phyloP scores from a whole-genome alignment of 1,284 basidiomycete species.

The Ganoderma multipileum region DNA sequence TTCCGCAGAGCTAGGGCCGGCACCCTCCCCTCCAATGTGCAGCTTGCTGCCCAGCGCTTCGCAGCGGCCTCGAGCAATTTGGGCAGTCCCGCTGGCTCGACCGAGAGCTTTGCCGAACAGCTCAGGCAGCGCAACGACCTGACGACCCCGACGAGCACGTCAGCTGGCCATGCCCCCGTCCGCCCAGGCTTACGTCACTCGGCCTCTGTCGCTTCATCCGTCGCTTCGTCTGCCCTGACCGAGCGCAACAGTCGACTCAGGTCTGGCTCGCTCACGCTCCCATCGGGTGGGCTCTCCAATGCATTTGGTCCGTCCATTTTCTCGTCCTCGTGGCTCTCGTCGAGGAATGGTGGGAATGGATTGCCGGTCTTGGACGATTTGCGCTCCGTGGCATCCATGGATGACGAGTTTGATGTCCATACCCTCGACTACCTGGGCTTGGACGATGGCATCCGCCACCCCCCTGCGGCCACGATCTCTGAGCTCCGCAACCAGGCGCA shows the following conservation, averaged over 20 bases:
- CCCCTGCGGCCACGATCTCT: constrained; percentile 82
- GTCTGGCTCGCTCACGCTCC: constrained; percentile 84
- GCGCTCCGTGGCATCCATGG: constrained; percentile 78
- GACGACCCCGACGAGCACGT: constrained; percentile 46
- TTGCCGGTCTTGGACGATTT: constrained; percentile 78
- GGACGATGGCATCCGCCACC: constrained; percentile 73
- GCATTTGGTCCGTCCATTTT: constrained; percentile 90
- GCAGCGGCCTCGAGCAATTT: constrained; percentile 71
- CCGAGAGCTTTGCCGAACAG: constrained; percentile 72
- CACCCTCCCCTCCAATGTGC: constrained; percentile 87
- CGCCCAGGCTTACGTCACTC: constrained; percentile 83
- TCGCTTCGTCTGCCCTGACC: constrained; percentile 61
- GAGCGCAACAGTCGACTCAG: constrained; percentile 83
- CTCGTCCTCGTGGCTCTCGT: constrained; percentile 85
- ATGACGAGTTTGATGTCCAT: constrained; percentile 91
- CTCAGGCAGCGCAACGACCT: constrained; percentile 52
- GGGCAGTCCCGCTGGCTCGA: constrained; percentile 59
- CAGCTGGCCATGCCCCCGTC: constrained; percentile 48
- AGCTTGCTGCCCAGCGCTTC: constrained; percentile 84
- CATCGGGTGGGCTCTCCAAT: constrained; percentile 76
- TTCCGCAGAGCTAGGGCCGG: constrained; percentile 89
- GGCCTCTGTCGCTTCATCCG: constrained; percentile 68
- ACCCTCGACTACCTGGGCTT: constrained; percentile 95
- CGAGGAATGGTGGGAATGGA: constrained; percentile 60
- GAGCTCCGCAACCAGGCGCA: constrained; percentile 88